Conservation (phyloP, 2,329 filamentous ascomycete genomes). For the Aspergillus transmontanensis region DNA sequence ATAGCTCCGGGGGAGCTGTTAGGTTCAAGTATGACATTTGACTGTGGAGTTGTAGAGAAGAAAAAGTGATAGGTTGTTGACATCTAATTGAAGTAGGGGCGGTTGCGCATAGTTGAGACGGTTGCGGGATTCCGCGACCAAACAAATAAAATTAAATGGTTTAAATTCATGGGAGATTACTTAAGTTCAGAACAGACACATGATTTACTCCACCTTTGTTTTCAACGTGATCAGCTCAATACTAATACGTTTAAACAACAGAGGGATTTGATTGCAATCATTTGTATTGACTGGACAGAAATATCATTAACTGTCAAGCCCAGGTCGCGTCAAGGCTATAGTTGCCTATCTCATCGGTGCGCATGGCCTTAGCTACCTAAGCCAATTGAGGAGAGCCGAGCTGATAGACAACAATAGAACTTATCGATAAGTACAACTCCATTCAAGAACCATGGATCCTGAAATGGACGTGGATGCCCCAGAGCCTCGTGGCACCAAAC, state of each 20-base stretch:
- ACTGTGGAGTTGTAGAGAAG: background rate
- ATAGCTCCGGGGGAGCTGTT: constrained; percentile 27
- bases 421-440: background rate
- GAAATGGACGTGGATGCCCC: constrained; percentile 48
- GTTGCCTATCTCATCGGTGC: background rate
- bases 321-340: background rate
- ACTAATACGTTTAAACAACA: background rate
- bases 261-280: background rate
- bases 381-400: background rate
- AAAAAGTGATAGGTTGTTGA: background rate
- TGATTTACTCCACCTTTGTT: constrained; percentile 10
- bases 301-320: background rate
- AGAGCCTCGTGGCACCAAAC: constrained; percentile 49
- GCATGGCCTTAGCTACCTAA: background rate
- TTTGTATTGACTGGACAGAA: background rate
- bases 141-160: background rate
- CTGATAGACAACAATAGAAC: background rate
- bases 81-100: background rate
- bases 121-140: constrained; percentile 8
- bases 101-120: constrained; percentile 7
- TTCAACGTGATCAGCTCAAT: background rate
- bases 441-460: constrained; percentile 12
- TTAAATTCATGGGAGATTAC: background rate
- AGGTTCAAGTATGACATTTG: constrained; percentile 14
- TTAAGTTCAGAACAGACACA: background rate